Percentiles rank a stretch among this genome's conserved stretches.
Evolutionary conservation across 2,329 filamentous ascomycete species (phyloP).

Genomic region (Thelonectria blattea): DNA sequence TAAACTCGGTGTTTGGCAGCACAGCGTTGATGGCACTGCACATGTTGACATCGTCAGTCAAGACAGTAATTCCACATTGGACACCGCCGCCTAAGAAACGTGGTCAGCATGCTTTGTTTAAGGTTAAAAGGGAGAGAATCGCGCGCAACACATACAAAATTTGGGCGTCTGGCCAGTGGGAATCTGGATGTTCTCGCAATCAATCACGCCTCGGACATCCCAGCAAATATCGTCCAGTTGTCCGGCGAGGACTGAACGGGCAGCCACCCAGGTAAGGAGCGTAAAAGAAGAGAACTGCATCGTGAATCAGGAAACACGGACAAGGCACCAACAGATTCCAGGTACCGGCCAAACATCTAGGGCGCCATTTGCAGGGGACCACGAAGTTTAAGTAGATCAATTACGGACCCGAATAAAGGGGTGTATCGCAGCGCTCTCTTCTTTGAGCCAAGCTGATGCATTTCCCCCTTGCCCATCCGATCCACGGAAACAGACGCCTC

Average conservation of each 20-base stretch:
- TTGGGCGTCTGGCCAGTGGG: background rate
- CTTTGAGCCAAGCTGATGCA: background rate
- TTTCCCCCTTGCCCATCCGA: background rate
- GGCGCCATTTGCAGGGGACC: too few species aligned
- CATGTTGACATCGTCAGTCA: background rate
- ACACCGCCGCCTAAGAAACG: background rate
- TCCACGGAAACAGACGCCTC: background rate
- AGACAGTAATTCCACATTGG: background rate
- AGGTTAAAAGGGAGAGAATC: too few species aligned
- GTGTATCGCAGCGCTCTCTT: background rate
- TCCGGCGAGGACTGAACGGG: background rate
- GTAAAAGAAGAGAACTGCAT: background rate
- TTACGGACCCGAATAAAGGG: background rate
- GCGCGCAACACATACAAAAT: background rate
- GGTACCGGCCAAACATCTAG: background rate
- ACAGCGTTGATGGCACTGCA: background rate
- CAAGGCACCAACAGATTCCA: background rate
- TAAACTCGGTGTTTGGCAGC: background rate
- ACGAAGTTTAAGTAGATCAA: background rate
- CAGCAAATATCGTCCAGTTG: background rate
- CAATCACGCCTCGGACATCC: background rate
- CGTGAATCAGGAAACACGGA: background rate
- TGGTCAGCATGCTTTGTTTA: background rate
- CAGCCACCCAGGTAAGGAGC: background rate
- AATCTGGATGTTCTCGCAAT: background rate